A percentile compares a stretch with the other conserved stretches of the same genome.
These are phyloP conservation scores for Teratosphaeria nubilosa DNA, from an alignment of 2,329 filamentous ascomycete species.

Conservation along the genomic window DNA sequence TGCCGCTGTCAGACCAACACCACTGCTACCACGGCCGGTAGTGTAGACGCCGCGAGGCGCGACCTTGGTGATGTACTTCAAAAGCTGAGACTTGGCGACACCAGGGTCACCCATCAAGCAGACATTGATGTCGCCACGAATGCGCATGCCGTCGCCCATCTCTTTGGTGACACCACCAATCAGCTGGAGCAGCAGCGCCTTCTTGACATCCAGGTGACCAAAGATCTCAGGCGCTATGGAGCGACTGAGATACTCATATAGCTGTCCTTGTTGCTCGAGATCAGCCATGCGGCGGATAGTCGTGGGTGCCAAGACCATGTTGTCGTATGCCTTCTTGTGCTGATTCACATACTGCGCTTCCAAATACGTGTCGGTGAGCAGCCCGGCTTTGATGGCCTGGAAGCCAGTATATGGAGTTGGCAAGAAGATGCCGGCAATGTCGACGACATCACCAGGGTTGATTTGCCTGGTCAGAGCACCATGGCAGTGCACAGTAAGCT, in stretches of 20 bases:
- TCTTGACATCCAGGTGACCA: slow-evolving; percentile 94
- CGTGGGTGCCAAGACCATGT: slow-evolving; percentile 72
- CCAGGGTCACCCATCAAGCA: slow-evolving; percentile 98
- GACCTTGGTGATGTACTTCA: slow-evolving; percentile 98
- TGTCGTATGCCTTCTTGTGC: slow-evolving; percentile 96
- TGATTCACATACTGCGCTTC: slow-evolving; percentile 90
- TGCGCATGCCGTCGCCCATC: slow-evolving; percentile 97
- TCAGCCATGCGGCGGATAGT: slow-evolving; percentile 77
- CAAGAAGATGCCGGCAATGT: slow-evolving; percentile 89
- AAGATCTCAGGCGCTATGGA: slow-evolving; percentile 97
- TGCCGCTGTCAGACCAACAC: slow-evolving; percentile 71
- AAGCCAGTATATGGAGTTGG: slow-evolving; percentile 99
- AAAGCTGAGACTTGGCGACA: slow-evolving; percentile 96
- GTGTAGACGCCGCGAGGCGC: slow-evolving; percentile 85
- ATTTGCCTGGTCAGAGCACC: slow-evolving; percentile 76
- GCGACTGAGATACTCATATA: slow-evolving; percentile 90
- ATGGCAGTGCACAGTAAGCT: slow-evolving; percentile 80
- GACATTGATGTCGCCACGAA: slow-evolving; percentile 97
- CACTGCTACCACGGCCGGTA: slow-evolving; percentile 68
- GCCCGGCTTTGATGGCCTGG: slow-evolving; percentile 86
- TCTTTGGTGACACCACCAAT: slow-evolving; percentile 95
- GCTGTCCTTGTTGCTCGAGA: slow-evolving; percentile 73
- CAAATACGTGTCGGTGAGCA: slow-evolving; percentile 94
- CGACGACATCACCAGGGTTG: slow-evolving; percentile 88
- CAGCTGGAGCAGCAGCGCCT: slow-evolving; percentile 85